Percentiles rank a stretch among this genome's conserved stretches.
Conservation (phyloP, 1,284 basidiomycete species). For the Fomitiporia mediterranea region DNA sequence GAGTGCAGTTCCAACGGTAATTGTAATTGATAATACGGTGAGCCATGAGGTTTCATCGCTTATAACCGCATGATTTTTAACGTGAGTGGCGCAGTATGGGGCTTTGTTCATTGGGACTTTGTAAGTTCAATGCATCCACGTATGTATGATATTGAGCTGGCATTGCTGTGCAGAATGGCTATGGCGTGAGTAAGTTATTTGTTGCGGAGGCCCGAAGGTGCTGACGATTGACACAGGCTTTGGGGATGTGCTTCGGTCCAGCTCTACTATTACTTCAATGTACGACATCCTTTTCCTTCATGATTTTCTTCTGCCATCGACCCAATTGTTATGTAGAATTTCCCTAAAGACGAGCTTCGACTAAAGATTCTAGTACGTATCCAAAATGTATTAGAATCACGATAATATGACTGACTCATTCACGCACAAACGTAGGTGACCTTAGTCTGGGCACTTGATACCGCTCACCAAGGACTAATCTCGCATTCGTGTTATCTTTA, state of each 20-base stretch:
- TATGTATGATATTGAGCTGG: not conserved
- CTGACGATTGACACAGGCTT: conserved; percentile 1
- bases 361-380: conserved; percentile 9
- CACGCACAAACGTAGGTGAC: not conserved
- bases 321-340: not conserved
- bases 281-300: not conserved
- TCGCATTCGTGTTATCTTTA: conserved; percentile 15
- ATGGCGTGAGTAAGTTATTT: not conserved
- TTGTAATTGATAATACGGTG: not conserved
- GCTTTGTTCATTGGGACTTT: not conserved
- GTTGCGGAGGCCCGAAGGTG: not conserved
- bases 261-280: conserved; percentile 15
- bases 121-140: not conserved
- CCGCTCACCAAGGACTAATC: conserved; percentile 18
- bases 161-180: not conserved
- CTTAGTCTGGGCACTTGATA: conserved; percentile 17
- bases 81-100: not conserved
- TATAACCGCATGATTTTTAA: not conserved
- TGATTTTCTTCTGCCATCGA: not conserved
- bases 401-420: not conserved
- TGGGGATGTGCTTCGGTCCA: conserved; percentile 14
- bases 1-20: not conserved
- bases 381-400: not conserved
- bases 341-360: conserved; percentile 8
- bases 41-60: not conserved